These are phyloP conservation scores for Anisodus tanguticus DNA, from an alignment of 257 asterid species.

Conservation along the genomic window DNA sequence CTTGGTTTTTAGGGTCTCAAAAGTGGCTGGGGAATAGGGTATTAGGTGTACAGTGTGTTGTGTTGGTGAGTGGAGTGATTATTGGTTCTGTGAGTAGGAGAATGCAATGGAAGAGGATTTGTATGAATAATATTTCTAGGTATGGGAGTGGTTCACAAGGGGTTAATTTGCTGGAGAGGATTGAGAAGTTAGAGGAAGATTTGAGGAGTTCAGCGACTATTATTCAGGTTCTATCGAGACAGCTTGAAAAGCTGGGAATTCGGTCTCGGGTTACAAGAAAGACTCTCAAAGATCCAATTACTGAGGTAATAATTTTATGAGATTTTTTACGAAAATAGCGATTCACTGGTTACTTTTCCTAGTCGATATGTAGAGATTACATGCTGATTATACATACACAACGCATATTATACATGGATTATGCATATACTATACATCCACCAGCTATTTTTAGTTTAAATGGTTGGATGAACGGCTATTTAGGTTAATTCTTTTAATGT, in stretches of 20 bases:
- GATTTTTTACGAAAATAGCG: too few species aligned
- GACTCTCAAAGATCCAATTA: slow-evolving; percentile 77
- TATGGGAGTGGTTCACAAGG: slow-evolving; percentile 36
- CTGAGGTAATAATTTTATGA: slow-evolving; percentile 50
- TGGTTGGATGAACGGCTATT: too few species aligned
- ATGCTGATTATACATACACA: too few species aligned
- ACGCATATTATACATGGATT: too few species aligned
- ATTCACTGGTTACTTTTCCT: too few species aligned
- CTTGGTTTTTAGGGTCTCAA: slow-evolving; percentile 39
- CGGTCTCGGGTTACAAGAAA: slow-evolving; percentile 71
- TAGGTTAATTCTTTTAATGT: too few species aligned
- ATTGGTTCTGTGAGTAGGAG: slow-evolving; percentile 76
- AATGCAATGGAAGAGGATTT: slow-evolving; percentile 84
- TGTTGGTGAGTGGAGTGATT: slow-evolving; percentile 56
- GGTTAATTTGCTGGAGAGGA: slow-evolving; percentile 65
- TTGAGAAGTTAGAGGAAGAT: slow-evolving; percentile 83
- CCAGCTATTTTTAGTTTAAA: too few species aligned
- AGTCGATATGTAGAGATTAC: too few species aligned
- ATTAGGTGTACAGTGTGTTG: slow-evolving; percentile 72
- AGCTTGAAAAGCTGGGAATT: slow-evolving; percentile 82
- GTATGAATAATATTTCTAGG: slow-evolving; percentile 50
- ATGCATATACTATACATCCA: too few species aligned
- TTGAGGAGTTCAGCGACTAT: slow-evolving; percentile 61
- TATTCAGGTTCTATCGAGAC: slow-evolving; percentile 72
- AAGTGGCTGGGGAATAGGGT: slow-evolving; percentile 52